Percentiles rank a stretch among this genome's conserved stretches.
Evolutionary conservation across 2,329 filamentous ascomycete species (phyloP).

Genomic region (Fusarium paranaense): DNA sequence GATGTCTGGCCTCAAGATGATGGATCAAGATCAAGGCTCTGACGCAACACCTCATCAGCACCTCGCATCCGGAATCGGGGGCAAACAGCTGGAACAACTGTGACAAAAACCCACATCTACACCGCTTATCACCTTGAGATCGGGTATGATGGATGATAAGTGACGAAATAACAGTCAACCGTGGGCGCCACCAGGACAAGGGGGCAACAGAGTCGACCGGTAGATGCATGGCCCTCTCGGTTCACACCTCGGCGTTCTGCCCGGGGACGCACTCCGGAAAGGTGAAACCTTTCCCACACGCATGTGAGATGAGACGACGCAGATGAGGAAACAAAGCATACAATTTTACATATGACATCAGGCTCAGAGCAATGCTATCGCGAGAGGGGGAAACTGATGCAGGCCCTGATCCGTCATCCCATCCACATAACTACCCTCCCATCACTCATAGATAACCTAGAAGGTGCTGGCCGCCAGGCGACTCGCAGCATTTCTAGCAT

Average conservation of each 20-base stretch:
- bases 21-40: neutral
- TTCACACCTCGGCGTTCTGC: conserved; percentile 32
- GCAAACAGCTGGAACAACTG: neutral
- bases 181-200: conserved; percentile 15
- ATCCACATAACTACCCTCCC: conserved; percentile 26
- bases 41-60: conserved; percentile 4
- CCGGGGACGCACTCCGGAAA: conserved; percentile 5
- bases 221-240: conserved; percentile 13
- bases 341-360: conserved; percentile 39
- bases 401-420: conserved; percentile 32
- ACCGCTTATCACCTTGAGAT: conserved; percentile 32
- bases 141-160: conserved; percentile 22
- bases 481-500: conserved; percentile 95
- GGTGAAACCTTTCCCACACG: conserved; percentile 8
- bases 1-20: neutral
- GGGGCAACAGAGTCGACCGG: conserved; percentile 9
- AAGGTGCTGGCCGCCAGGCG: conserved; percentile 95
- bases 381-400: conserved; percentile 35
- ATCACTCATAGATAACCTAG: conserved; percentile 55
- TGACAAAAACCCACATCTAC: conserved; percentile 1
- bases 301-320: conserved; percentile 4
- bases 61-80: conserved; percentile 8
- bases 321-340: conserved; percentile 21
- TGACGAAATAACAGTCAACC: conserved; percentile 7
- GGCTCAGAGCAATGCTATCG: conserved; percentile 42